Conservation (phyloP, 805 yeast species). For the Metschnikowia lunata region DNA sequence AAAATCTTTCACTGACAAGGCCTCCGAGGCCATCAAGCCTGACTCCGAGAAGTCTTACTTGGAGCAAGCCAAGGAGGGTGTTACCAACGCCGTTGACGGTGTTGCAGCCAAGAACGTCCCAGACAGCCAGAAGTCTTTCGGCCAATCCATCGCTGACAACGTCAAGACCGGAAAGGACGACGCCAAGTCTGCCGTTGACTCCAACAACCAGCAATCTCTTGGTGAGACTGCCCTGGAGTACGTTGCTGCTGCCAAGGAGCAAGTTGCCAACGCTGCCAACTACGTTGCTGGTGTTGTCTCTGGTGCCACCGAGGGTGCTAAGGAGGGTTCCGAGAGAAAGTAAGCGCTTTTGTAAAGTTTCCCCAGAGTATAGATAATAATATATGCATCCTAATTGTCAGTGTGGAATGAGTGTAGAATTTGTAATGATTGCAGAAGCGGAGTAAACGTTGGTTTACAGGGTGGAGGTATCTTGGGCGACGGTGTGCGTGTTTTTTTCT, state of each 20-base stretch:
- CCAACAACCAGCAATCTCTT: conserved; percentile 23
- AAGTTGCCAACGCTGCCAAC: conserved; percentile 51
- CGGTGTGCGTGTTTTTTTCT: too few species aligned
- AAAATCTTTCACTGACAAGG: conserved; percentile 70
- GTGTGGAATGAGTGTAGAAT: too few species aligned
- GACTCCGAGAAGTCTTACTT: conserved; percentile 60
- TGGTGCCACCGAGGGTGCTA: conserved; percentile 57
- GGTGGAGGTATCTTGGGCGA: too few species aligned
- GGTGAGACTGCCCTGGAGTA: conserved; percentile 43
- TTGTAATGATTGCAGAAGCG: too few species aligned
- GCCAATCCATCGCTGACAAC: conserved; percentile 66
- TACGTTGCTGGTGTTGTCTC: conserved; percentile 50
- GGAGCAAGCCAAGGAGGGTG: conserved; percentile 67
- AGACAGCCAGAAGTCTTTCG: conserved; percentile 60
- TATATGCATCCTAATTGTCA: too few species aligned
- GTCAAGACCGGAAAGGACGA: conserved; percentile 53
- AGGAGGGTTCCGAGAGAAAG: conserved; percentile 26
- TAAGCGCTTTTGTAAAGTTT: not conserved
- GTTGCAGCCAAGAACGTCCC: conserved; percentile 58
- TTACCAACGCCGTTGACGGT: conserved; percentile 64
- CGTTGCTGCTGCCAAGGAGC: conserved; percentile 53
- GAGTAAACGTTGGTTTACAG: too few species aligned
- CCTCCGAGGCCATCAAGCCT: conserved; percentile 64
- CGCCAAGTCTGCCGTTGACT: conserved; percentile 32
- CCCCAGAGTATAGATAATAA: too few species aligned